These are phyloP conservation scores for Passalora sequoiae DNA, from an alignment of 2,329 filamentous ascomycete species.

Conservation along the genomic window DNA sequence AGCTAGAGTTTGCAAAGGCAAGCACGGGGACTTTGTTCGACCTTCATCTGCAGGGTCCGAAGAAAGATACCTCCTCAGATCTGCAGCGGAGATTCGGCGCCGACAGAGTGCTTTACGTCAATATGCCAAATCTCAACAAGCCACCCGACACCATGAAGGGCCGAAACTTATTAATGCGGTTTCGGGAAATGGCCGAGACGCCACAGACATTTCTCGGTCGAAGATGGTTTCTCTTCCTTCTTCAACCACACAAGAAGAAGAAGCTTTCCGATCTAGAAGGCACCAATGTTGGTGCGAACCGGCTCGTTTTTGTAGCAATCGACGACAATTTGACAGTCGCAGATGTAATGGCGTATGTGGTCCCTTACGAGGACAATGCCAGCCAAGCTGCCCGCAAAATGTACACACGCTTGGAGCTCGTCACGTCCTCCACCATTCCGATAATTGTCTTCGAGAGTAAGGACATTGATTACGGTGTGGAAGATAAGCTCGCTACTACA, in stretches of 20 bases:
- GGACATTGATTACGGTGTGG: conserved; percentile 30
- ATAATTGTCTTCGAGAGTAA: conserved; percentile 35
- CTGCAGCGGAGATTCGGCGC: conserved; percentile 31
- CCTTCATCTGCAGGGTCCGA: conserved; percentile 19
- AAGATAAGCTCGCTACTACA: conserved; percentile 28
- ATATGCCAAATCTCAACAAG: conserved; percentile 30
- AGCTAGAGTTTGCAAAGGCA: conserved; percentile 10
- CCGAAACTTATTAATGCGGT: conserved; percentile 23
- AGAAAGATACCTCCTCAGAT: conserved; percentile 19
- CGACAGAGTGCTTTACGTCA: conserved; percentile 41
- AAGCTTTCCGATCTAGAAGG: background rate
- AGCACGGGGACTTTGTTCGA: conserved; percentile 21
- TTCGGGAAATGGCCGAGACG: conserved; percentile 33
- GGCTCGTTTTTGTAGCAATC: conserved; percentile 25
- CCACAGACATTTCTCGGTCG: conserved; percentile 40
- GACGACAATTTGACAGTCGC: conserved; percentile 17
- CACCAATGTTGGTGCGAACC: conserved; percentile 7
- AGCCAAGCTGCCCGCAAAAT: conserved; percentile 39
- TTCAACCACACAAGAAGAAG: conserved; percentile 33
- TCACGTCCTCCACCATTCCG: conserved; percentile 38
- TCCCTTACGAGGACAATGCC: conserved; percentile 35
- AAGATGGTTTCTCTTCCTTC: conserved; percentile 38
- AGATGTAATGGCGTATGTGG: conserved; percentile 38
- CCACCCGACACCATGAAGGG: conserved; percentile 16
- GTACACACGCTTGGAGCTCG: conserved; percentile 41